Evolutionary conservation across 805 yeast species (phyloP), one percentile per base, ranked within the genome.

Genomic region (Kazachstania martiniae): DNA sequence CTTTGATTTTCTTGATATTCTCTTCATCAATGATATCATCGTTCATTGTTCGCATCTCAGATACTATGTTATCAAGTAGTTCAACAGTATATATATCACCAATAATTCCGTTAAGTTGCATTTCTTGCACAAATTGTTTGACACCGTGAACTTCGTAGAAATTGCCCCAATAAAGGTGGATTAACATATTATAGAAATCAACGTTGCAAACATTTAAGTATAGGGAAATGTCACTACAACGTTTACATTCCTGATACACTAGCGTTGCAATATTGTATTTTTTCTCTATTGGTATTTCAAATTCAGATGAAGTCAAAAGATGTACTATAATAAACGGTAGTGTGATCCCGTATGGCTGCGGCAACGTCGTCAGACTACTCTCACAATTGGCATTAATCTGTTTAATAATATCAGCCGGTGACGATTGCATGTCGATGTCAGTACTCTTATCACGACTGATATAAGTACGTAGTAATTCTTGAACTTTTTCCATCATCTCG

Each of bases 81-180:
- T 44, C 51, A 1, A 53, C 39, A 3, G 60, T 53, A n/a, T 40
- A 27, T 10, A 50, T 31, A 32, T 55, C 55, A 4, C 58, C 60
- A 17, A 39, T 35, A 5, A 53, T 45, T 21, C 60, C 60, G 21
- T 53, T 52, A n/a, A 42, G 44, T 16, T 40, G 44, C 59, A 55
- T 52, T 35, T 55, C 60, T 3, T 42, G 32, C 5, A 49, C 39
- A 6, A 52, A 17, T 12, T 41, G 42, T 21, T 33, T 36, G 24
- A 46, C 31, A 27, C 38, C 43, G 17, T 35, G 33, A 12, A 53
- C 33, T 5, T 53, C 55, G 18, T 42, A 41, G 31, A 34, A 51
- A 27, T 50, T 47, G 4, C 40, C 43, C 60, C 60, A 55, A 4
- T 51, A 37, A n/a, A 44, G 35, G 21, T 44, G 36, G 10, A 55